phyloP scores from a whole-genome alignment of 192 early-diverging fungal species.

The Coemansia sp. region DNA sequence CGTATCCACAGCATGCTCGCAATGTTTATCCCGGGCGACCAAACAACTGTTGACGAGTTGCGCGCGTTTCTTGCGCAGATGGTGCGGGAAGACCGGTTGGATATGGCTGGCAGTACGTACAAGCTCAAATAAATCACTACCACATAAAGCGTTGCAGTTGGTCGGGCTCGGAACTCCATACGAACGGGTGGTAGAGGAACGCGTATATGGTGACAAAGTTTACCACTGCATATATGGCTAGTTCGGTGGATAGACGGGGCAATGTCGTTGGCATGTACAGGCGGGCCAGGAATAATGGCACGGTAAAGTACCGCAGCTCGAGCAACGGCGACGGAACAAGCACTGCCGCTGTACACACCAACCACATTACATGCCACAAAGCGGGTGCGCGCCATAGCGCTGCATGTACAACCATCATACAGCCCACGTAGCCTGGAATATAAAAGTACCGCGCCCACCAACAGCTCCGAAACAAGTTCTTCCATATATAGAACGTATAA shows the following conservation, averaged over 20 bases:
- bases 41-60: conserved; percentile 38
- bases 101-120: conserved; percentile 51
- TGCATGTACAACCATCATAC: conserved; percentile 36
- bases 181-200: conserved; percentile 76
- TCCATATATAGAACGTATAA: conserved; percentile 95
- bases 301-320: conserved; percentile 94
- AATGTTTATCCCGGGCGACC: conserved; percentile 55
- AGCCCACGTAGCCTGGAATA: conserved; percentile 65
- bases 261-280: conserved; percentile 58
- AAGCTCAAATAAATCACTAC: conserved; percentile 56
- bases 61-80: conserved; percentile 49
- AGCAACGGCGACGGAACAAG: conserved; percentile 90
- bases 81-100: conserved; percentile 54
- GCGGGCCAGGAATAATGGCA: conserved; percentile 76
- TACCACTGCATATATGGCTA: conserved; percentile 56
- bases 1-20: conserved; percentile 56
- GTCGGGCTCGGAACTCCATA: conserved; percentile 69
- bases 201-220: conserved; percentile 71
- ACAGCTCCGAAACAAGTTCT: conserved; percentile 66
- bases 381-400: conserved; percentile 46
- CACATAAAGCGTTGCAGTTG: conserved; percentile 89
- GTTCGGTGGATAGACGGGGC: conserved; percentile 30
- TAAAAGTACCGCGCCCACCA: conserved; percentile 58
- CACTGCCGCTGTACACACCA: conserved; percentile 56
- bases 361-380: conserved; percentile 60